Conservation (phyloP, 2,329 filamentous ascomycete genomes). For the Clarireedia homoeocarpa region DNA sequence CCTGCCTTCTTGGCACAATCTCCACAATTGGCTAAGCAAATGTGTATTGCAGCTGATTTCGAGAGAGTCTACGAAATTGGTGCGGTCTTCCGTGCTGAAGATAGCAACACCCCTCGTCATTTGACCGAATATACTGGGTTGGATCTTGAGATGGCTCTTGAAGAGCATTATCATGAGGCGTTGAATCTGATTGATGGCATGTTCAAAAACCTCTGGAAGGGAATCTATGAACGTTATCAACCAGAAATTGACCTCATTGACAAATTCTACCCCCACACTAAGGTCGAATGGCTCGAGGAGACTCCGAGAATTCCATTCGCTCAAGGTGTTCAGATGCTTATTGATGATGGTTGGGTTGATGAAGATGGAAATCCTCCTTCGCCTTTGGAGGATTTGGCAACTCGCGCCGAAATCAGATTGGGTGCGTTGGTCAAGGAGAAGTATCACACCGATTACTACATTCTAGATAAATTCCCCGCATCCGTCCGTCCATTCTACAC, state of each 20-base stretch:
- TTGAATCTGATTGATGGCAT: constrained; percentile 69
- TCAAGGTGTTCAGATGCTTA: constrained; percentile 74
- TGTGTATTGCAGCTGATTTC: constrained; percentile 85
- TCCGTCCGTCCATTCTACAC: constrained; percentile 86
- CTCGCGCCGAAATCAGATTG: constrained; percentile 77
- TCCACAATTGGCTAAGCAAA: constrained; percentile 87
- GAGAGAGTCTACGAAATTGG: constrained; percentile 84
- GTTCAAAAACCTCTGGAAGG: constrained; percentile 72
- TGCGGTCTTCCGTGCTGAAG: constrained; percentile 86
- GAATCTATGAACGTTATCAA: constrained; percentile 59
- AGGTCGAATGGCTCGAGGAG: constrained; percentile 79
- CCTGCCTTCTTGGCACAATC: constrained; percentile 85
- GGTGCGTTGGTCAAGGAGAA: constrained; percentile 80
- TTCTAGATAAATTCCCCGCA: constrained; percentile 86
- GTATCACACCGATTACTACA: constrained; percentile 84
- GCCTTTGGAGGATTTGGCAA: constrained; percentile 72
- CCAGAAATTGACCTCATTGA: constrained; percentile 74
- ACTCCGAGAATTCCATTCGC: constrained; percentile 75
- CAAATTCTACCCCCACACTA: constrained; percentile 76
- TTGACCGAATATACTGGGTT: constrained; percentile 91
- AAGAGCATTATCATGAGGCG: constrained; percentile 83
- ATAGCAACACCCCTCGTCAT: constrained; percentile 91
- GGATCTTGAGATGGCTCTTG: constrained; percentile 87
- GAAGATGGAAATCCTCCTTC: constrained; percentile 68
- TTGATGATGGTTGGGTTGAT: constrained; percentile 66